Evolutionary conservation across 2,329 filamentous ascomycete species (phyloP), one percentile per base, ranked within the genome.

Genomic region (Chrysoporthe deuterocubensis): DNA sequence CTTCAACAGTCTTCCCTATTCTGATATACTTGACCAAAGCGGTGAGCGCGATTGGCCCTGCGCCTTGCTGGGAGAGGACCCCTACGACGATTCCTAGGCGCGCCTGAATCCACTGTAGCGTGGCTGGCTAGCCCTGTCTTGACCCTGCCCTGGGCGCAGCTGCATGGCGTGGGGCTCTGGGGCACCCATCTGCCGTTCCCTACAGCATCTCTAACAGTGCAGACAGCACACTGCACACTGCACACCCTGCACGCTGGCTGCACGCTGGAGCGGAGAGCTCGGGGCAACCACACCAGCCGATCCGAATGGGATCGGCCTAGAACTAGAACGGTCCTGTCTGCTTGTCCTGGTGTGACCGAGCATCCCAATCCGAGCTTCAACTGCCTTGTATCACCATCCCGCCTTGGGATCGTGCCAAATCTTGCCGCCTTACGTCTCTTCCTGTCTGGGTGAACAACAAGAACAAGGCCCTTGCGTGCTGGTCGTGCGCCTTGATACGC

Each of bases 11-110:
- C 21, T 13, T 34, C 59, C 11, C 16, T 61, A 26, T 32, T 18
- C 16, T 44, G 13, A 16, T 32, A 43, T 48, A 16, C 48, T 63
- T 63, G 61, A 64, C 62, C 62, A 64, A 64, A 56, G n/a, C 50
- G 4, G 21, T 46, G 32, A 26, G 40, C 21, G 50, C 62, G 37
- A 64, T 64, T 64, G 62, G 62, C 42, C 18, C 13, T 37, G 14
- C 4, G 59, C 50, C 16, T 32, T 14, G 32, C 40, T 21, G 13
- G 13, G 7, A 32, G 21, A 32, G n/a, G 58, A 46, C 16, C n/a
- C 42, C 58, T 32, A 32, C 32, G 21, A 34, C 5, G 46, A 21
- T 61, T 46, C 26, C 42, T 21, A 46, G 21, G 42, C 26, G 59
- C 32, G 14, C n/a, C 59, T 57, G 54, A 40, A 18, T 32, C 34